Evolutionary conservation across 148 eudicot genomes (phyloP), one percentile per base, ranked within the genome.

Genomic region (Beta vulgaris): DNA sequence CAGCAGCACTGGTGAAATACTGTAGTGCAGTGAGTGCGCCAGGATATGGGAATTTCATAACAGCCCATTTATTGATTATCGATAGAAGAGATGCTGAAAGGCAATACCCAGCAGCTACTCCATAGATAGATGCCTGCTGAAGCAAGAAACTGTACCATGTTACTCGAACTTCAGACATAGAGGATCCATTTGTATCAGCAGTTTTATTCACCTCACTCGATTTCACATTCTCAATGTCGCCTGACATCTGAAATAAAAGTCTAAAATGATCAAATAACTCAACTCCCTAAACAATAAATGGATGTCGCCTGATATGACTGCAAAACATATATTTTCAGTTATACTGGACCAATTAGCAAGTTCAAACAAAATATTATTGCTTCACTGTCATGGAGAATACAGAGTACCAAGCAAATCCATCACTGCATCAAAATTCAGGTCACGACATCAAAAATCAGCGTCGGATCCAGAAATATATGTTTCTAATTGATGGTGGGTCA

Each of bases 1-100:
- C 97, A 32, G 84, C 86, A 23, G 91, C 93, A 87, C 97, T 91
- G 54, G 97, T 91, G 73, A 91, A 91, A 76, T 93, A 93, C 81
- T 93, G 98, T 79, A 93, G 78, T 26, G 98, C 98, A 67, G 97
- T 93, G 58, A 93, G 81, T 29, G 97, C 97, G 40, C 97, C 98
- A 2, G 98, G 98, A 69, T 93, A 93, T 57, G 98, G 98, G 65
- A 93, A 93, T 82, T 88, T 93, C 98, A 90, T 91, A 35, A 93
- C 88, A 61, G 93, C 98, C 96, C 97, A 94, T 82, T 94, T 91
- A 84, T 95, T 95, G 57, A 94, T 87, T 76, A 94, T 91, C 57
- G 96, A 95, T 44, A 95, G 90, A 78, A 92, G 84, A 37, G 98
- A 92, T 2, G 97, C 98, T 32, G 97, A 95, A 60, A 92, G 66